Base-by-base conservation (phyloP, 2,329 filamentous ascomycete genomes). In the Drechslerella dactyloides region DNA sequence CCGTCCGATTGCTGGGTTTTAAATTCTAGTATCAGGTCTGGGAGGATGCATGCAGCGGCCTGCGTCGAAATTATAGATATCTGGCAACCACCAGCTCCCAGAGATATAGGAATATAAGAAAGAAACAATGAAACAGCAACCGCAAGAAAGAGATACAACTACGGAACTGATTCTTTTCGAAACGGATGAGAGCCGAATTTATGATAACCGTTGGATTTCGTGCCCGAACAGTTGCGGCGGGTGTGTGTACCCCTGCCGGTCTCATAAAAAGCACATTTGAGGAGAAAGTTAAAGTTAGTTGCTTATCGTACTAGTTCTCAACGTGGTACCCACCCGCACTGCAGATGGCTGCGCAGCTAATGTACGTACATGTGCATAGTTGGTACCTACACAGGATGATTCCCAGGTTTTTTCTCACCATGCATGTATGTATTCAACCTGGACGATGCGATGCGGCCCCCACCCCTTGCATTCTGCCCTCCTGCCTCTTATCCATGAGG, bases 101-200 rank as follows among this genome's bases (percentile, higher is more conserved):
- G 44, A 62, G 48, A 37, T 53, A 62, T 37, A 48, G 40, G 51
- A n/a, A n/a, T 62, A 62, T 53, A 17, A 53, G 48, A 51, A 27
- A 61, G 24, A 46, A 51, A 24, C 21, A 52, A 33, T 50, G 37
- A 55, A 50, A 55, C 37, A 27, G 17, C 19, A 65, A 53, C 27
- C 40, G 42, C 33, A 46, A 48, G 6, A 53, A 37, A 60, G 24
- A 21, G 19, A 64, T 52, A 61, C 55, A 51, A 40, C 19, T 37
- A 57, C 17, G 21, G 17, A 65, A 64, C 35, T 42, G 42, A 72
- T 51, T 23, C 19, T 42, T 55, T 51, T 55, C 64, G 60, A 65
- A 72, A 72, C 56, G 21, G 51, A 55, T 42, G 59, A 55, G 68
- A 44, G 68, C 59, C 54, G 55, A 72, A 72, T 72, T 72, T 72